Conservation (phyloP, 1,284 basidiomycete species). For the Puccinia polysora region DNA sequence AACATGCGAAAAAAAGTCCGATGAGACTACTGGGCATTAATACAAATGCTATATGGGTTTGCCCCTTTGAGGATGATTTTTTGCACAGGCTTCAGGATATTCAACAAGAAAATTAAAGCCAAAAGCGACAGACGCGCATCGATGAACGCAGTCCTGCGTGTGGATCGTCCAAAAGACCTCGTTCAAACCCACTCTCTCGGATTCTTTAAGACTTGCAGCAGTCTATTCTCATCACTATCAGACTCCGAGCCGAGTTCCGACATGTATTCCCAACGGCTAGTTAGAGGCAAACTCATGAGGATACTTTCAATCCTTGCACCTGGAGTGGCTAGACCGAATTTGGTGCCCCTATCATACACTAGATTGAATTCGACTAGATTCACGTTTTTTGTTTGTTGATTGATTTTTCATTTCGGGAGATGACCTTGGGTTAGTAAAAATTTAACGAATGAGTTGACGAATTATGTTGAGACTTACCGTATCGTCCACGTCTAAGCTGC, state of each 20-base stretch:
- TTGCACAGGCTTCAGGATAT: no score
- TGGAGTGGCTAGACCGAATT: conserved; percentile 83
- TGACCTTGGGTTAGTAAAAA: no score
- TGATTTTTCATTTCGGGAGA: conserved; percentile 52
- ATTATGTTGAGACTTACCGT: conserved; percentile 27
- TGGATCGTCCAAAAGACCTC: no score
- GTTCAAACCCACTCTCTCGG: conserved; percentile 71
- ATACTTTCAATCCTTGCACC: conserved; percentile 59
- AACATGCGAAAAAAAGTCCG: no score
- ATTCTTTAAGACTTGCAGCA: conserved; percentile 65
- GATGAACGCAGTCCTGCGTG: no score
- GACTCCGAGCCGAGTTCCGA: conserved; percentile 65
- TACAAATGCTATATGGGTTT: no score
- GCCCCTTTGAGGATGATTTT: no score
- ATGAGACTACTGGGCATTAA: no score
- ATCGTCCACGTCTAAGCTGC: conserved; percentile 64
- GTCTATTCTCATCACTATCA: conserved; percentile 65
- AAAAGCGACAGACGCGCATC: no score
- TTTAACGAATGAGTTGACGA: no score
- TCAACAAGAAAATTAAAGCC: no score
- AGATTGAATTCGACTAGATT: conserved; percentile 92
- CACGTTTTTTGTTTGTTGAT: background rate
- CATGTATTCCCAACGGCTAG: conserved; percentile 82
- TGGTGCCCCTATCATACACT: conserved; percentile 66
- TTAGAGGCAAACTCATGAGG: conserved; percentile 64